A percentile compares a stretch with the other conserved stretches of the same genome.
These are phyloP conservation scores for Dactylellina leptospora DNA, from an alignment of 2,329 filamentous ascomycete genomes.

Conservation along the genomic window DNA sequence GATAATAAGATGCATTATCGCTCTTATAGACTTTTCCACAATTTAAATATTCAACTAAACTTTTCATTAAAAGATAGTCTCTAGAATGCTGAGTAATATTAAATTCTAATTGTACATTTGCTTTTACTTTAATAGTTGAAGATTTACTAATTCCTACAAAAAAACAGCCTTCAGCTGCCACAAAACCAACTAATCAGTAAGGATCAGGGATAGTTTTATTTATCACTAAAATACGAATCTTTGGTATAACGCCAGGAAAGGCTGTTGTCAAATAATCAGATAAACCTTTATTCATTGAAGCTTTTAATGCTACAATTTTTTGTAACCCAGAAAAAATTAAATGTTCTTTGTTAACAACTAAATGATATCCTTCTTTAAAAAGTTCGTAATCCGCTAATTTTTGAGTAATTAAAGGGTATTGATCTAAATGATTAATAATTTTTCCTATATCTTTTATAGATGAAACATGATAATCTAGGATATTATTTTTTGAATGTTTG, in stretches of 20 bases:
- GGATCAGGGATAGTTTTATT: slow-evolving; percentile 12
- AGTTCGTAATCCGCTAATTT: slow-evolving; percentile 1
- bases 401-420: slow-evolving; percentile 15
- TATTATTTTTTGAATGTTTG: too few relatives aligned
- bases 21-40: not conserved
- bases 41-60: slow-evolving; percentile 16
- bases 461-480: too few relatives aligned
- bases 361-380: slow-evolving; percentile 6
- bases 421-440: slow-evolving; percentile 9
- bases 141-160: slow-evolving; percentile 1
- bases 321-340: not conserved
- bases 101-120: slow-evolving; percentile 23
- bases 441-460: not conserved
- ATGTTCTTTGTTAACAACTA: slow-evolving; percentile 4
- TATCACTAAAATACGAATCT: not conserved
- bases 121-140: not conserved
- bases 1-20: not conserved
- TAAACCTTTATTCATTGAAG: slow-evolving; percentile 6
- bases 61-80: slow-evolving; percentile 14
- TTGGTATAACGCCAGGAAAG: not conserved
- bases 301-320: slow-evolving; percentile 1
- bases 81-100: slow-evolving; percentile 21
- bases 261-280: not conserved
- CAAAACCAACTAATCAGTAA: slow-evolving; percentile 33
- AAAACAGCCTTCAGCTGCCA: slow-evolving; percentile 14